These are phyloP conservation scores for Wickerhamiella sergipiensis DNA, from an alignment of 805 yeast species.

Conservation along the genomic window DNA sequence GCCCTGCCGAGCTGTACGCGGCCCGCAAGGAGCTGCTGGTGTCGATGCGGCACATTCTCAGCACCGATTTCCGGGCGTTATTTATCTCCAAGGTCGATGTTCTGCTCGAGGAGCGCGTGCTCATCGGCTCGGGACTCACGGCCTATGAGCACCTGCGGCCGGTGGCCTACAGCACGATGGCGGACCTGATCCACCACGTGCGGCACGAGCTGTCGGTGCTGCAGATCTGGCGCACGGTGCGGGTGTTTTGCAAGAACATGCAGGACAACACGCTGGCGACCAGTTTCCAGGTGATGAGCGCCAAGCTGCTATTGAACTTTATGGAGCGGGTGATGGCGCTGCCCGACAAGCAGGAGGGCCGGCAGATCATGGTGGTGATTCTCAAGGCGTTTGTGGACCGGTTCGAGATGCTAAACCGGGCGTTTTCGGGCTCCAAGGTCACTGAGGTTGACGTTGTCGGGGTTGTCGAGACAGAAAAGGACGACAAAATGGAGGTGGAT, in stretches of 20 bases:
- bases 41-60: slow-evolving; percentile 87
- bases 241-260: slow-evolving; percentile 63
- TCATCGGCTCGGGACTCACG: slow-evolving; percentile 88
- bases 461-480: background rate
- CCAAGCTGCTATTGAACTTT: slow-evolving; percentile 71
- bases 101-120: slow-evolving; percentile 71
- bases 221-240: slow-evolving; percentile 80
- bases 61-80: slow-evolving; percentile 71
- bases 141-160: slow-evolving; percentile 84
- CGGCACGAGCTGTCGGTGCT: slow-evolving; percentile 67
- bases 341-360: slow-evolving; percentile 66
- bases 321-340: slow-evolving; percentile 78
- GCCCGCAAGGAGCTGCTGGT: slow-evolving; percentile 88
- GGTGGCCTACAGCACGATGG: slow-evolving; percentile 85
- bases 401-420: slow-evolving; percentile 59
- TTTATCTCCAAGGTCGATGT: slow-evolving; percentile 78
- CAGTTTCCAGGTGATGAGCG: slow-evolving; percentile 93
- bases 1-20: slow-evolving; percentile 84
- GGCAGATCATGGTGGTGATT: slow-evolving; percentile 73
- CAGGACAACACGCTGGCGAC: slow-evolving; percentile 72
- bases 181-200: slow-evolving; percentile 88
- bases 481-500: slow-evolving; percentile 6
- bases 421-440: slow-evolving; percentile 26
- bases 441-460: background rate
- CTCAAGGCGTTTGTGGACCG: slow-evolving; percentile 80